These are phyloP conservation scores for Vitellaria paradoxa DNA, from an alignment of 179 eudicot genomes.

Conservation along the genomic window DNA sequence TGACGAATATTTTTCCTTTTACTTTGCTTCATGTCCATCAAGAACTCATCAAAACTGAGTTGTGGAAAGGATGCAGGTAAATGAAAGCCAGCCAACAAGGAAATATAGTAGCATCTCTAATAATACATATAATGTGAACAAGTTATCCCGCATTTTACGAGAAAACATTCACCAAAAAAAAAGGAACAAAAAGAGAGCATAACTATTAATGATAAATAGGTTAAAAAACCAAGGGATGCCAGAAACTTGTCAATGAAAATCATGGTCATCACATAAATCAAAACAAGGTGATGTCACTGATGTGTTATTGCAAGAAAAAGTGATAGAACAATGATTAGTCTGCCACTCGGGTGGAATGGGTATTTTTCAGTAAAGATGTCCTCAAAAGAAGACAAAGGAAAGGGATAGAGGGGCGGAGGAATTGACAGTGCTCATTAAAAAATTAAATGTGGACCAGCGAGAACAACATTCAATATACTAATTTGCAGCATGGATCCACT, in stretches of 20 bases:
- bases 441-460: not conserved
- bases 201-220: not conserved
- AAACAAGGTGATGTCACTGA: not conserved
- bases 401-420: not conserved
- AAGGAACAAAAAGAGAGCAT: not conserved
- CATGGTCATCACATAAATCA: not conserved
- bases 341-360: not conserved
- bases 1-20: slow-evolving; percentile 97
- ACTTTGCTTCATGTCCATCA: slow-evolving; percentile 95
- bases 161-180: not conserved
- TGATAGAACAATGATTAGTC: not conserved
- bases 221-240: not conserved
- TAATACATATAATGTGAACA: not conserved
- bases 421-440: not conserved
- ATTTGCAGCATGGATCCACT: not conserved
- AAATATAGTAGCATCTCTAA: not conserved
- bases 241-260: not conserved
- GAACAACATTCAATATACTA: not conserved
- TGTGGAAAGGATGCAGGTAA: slow-evolving; percentile 1
- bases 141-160: not conserved
- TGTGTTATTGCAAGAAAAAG: not conserved
- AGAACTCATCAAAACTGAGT: slow-evolving; percentile 85
- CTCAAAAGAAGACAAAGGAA: not conserved
- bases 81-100: not conserved
- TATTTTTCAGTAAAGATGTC: not conserved